Conservation (phyloP, 2,329 filamentous ascomycete genomes). For the Apiospora aurea region DNA sequence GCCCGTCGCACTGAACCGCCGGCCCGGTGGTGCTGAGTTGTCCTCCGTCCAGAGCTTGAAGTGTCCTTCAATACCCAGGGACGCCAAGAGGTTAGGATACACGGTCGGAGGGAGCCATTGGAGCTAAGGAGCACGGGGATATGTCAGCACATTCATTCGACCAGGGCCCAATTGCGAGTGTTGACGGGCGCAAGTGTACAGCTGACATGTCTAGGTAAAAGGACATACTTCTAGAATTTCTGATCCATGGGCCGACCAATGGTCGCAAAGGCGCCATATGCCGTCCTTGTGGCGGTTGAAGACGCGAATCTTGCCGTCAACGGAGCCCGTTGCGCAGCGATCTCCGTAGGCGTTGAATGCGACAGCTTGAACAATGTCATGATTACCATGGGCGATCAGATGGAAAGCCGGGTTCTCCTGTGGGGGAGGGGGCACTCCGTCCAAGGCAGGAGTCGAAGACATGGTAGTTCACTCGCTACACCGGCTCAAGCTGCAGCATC, state of each 20-base stretch:
- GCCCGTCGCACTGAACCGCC: constrained; percentile 77
- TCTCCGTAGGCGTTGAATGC: constrained; percentile 94
- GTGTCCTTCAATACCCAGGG: constrained; percentile 86
- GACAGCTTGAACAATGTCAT: constrained; percentile 82
- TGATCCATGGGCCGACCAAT: constrained; percentile 87
- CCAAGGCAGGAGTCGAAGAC: constrained; percentile 26
- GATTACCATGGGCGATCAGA: constrained; percentile 76
- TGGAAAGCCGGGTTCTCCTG: constrained; percentile 60
- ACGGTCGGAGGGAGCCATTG: constrained; percentile 94
- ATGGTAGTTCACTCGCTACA: constrained; percentile 20
- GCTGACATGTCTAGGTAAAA: not conserved
- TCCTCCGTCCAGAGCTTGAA: constrained; percentile 96
- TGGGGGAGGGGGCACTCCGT: constrained; percentile 27
- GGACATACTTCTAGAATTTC: constrained; percentile 82
- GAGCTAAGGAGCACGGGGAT: constrained; percentile 58
- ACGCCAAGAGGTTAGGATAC: constrained; percentile 84
- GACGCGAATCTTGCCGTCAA: constrained; percentile 91
- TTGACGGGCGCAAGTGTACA: constrained; percentile 15
- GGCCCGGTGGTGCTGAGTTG: constrained; percentile 78
- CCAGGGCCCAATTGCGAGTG: not conserved
- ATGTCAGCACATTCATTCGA: not conserved
- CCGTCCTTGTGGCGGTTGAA: constrained; percentile 84
- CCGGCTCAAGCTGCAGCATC: constrained; percentile 7
- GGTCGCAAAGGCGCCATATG: constrained; percentile 82
- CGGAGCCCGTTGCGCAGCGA: constrained; percentile 87